Evolutionary conservation across 1,139 yeast genomes (phyloP).

Genomic region (Hansenula anomala): DNA sequence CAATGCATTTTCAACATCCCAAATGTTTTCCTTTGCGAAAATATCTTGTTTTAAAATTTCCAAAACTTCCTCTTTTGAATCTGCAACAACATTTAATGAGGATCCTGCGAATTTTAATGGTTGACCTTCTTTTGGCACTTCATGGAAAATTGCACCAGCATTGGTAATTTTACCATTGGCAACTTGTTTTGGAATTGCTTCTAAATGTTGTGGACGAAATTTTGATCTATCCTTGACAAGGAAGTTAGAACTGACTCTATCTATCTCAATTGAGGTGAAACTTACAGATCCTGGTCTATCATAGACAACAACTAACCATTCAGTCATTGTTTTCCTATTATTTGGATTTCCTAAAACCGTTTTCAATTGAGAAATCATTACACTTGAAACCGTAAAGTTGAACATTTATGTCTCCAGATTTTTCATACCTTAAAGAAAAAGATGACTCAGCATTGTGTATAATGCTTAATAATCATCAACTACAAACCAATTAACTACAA

Average conservation of each 20-base stretch:
- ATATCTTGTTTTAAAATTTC: constrained; percentile 61
- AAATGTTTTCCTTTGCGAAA: constrained; percentile 61
- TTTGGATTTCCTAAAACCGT: no score
- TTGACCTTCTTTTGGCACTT: constrained; percentile 34
- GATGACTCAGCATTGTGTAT: neutral
- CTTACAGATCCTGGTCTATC: constrained; percentile 53
- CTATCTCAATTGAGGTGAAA: neutral
- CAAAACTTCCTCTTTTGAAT: constrained; percentile 55
- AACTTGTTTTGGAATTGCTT: constrained; percentile 45
- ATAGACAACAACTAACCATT: constrained; percentile 66
- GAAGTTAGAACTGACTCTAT: neutral
- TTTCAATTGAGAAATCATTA: neutral
- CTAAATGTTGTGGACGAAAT: constrained; percentile 56
- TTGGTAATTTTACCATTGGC: constrained; percentile 52
- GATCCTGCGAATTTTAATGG: constrained; percentile 67
- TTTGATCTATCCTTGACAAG: constrained; percentile 39
- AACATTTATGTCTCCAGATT: neutral
- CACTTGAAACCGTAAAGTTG: no score
- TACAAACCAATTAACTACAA: neutral
- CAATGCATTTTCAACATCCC: constrained; percentile 66
- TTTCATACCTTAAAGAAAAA: no score
- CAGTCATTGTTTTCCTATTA: constrained; percentile 31
- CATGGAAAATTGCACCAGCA: constrained; percentile 60
- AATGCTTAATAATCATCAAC: neutral
- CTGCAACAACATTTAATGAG: constrained; percentile 57